Base-by-base conservation (phyloP, 345 rosid genomes). In the Camelina sativa region DNA sequence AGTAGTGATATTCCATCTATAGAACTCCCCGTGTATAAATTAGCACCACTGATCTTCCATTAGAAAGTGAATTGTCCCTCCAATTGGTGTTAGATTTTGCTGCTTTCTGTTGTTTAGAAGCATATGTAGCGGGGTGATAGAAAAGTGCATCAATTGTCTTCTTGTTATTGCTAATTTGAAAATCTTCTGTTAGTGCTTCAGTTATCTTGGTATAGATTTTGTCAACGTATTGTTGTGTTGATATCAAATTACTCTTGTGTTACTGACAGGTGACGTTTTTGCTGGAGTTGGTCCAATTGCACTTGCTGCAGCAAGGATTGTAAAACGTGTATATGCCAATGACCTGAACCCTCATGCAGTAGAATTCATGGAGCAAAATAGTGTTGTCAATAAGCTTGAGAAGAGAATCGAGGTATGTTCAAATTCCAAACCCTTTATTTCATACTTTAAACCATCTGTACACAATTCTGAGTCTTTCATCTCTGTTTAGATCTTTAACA, bases 241-340 rank as follows among this genome's bases (percentile, higher is more conserved):
- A 15, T 47, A 63, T 38, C 53, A 65, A 20, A 37, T 41, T 67
- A 50, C 59, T 72, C 62, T 63, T 63, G 65, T 41, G 32, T 30
- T 41, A 2, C 57, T 78, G 69, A 25, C 86, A 89, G 96, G 98
- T 82, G 96, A 93, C 76, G 96, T 93, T 61, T 91, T 93, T 54
- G 79, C 88, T 41, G 90, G 97, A 51, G 93, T 88, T 58, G 96
- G 98, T 69, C 97, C 97, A 28, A 83, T 93, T 63, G 86, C 94
- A 66, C 72, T 91, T 73, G 80, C 96, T 73, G 95, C 97, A 8
- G 94, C 96, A 63, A 89, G 80, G 89, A 82, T 85, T 73, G 97
- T 91, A 40, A 91, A 86, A 66, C 86, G 90, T 60, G 96, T 89
- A 13, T 88, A 84, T 67, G 97, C 98, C 77, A 93, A 93, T 85